phyloP scores from a whole-genome alignment of 306 rosid genomes.

The Fragaria ananassa region DNA sequence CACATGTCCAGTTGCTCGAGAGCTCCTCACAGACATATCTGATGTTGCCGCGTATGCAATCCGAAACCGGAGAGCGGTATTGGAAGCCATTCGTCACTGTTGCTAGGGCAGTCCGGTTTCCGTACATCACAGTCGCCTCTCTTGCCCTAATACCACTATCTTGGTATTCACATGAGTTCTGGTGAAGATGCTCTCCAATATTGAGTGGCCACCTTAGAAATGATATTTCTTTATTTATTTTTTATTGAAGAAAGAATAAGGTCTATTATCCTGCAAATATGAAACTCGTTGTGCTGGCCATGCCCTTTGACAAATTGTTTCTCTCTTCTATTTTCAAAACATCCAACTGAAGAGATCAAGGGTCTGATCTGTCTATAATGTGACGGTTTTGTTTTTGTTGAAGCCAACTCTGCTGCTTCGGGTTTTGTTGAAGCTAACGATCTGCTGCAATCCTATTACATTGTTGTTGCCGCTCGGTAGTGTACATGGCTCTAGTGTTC shows the following conservation, averaged over 20 bases:
- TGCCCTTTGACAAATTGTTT: too few relatives aligned
- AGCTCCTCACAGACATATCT: slow-evolving; percentile 4
- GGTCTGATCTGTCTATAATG: too few relatives aligned
- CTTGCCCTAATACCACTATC: background rate
- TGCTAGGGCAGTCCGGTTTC: background rate
- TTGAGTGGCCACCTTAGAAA: background rate
- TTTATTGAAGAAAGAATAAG: background rate
- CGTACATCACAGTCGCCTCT: slow-evolving; percentile 12
- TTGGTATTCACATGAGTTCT: background rate
- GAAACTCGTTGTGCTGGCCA: background rate
- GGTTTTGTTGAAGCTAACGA: too few relatives aligned
- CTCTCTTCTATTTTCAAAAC: background rate
- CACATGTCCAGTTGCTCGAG: background rate
- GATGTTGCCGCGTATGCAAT: background rate
- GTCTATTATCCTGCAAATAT: background rate
- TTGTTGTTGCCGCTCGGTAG: too few relatives aligned
- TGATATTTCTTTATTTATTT: background rate
- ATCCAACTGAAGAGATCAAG: too few relatives aligned
- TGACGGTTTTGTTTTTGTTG: too few relatives aligned
- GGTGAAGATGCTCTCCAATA: background rate
- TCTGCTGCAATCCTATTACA: too few relatives aligned
- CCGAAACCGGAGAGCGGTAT: background rate
- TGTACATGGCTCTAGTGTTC: too few relatives aligned
- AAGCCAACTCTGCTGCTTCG: too few relatives aligned
- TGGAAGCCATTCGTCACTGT: slow-evolving; percentile 4